Conservation (phyloP, 495 filamentous ascomycete species). For the Hypoxylon cercidicola region DNA sequence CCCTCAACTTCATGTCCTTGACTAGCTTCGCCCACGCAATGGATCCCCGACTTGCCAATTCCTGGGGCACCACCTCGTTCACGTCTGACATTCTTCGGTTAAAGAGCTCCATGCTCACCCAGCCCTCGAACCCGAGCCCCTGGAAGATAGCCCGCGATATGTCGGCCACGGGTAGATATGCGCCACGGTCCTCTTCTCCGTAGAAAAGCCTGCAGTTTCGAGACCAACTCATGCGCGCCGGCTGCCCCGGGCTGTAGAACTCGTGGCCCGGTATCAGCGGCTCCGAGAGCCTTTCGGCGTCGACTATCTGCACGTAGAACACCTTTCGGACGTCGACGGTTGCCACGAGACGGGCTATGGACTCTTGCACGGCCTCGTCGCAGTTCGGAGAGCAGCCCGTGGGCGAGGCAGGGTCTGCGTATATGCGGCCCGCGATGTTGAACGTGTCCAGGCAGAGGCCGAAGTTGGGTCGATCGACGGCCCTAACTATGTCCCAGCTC, state of each 20-base stretch:
- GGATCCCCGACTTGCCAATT: slow-evolving; percentile 72
- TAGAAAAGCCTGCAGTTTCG: slow-evolving; percentile 81
- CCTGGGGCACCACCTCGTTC: slow-evolving; percentile 62
- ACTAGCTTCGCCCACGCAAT: slow-evolving; percentile 71
- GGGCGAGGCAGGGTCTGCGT: slow-evolving; percentile 70
- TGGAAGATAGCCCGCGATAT: slow-evolving; percentile 70
- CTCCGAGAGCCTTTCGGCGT: slow-evolving; percentile 70
- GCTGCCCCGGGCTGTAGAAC: slow-evolving; percentile 71
- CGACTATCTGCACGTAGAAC: slow-evolving; percentile 83
- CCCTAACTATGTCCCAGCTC: slow-evolving; percentile 73
- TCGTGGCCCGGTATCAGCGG: slow-evolving; percentile 71
- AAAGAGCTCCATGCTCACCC: slow-evolving; percentile 85
- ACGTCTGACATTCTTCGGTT: slow-evolving; percentile 69
- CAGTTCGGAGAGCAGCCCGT: slow-evolving; percentile 67
- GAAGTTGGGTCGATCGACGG: slow-evolving; percentile 76
- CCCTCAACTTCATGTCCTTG: slow-evolving; percentile 62
- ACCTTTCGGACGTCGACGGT: slow-evolving; percentile 74
- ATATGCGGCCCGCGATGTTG: slow-evolving; percentile 80
- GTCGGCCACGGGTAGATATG: slow-evolving; percentile 75
- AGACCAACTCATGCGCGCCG: slow-evolving; percentile 81
- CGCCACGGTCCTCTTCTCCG: slow-evolving; percentile 74
- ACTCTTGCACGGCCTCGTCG: slow-evolving; percentile 65
- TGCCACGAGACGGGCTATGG: slow-evolving; percentile 65
- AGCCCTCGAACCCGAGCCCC: slow-evolving; percentile 74
- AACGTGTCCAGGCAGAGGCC: slow-evolving; percentile 84